These are phyloP conservation scores for Wickerhamomyces chaumierensis DNA, from an alignment of 805 yeast genomes.

Conservation along the genomic window DNA sequence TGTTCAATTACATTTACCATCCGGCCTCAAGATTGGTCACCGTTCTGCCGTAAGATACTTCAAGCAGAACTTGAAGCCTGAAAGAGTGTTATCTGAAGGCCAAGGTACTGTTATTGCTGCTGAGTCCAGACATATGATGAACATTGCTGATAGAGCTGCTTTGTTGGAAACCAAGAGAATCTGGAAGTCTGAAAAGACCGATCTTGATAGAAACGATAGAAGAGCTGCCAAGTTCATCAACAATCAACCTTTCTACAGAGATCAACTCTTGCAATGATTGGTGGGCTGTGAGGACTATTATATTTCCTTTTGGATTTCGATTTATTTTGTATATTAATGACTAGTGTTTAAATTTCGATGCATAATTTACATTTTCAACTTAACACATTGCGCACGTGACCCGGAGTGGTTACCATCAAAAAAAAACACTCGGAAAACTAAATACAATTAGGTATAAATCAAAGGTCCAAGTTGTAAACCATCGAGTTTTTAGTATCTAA, in stretches of 20 bases:
- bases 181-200: slow-evolving; percentile 55
- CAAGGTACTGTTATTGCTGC: slow-evolving; percentile 82
- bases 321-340: too few species aligned
- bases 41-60: slow-evolving; percentile 70
- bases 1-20: slow-evolving; percentile 65
- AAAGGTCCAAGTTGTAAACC: too few species aligned
- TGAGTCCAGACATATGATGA: slow-evolving; percentile 46
- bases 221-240: slow-evolving; percentile 72
- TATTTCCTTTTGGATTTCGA: too few species aligned
- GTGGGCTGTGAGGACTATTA: too few species aligned
- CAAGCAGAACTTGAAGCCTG: slow-evolving; percentile 62
- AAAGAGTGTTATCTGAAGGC: slow-evolving; percentile 52
- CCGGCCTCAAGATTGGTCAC: slow-evolving; percentile 81
- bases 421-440: too few species aligned
- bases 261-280: slow-evolving; percentile 46
- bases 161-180: slow-evolving; percentile 42
- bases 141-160: slow-evolving; percentile 32
- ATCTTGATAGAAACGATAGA: slow-evolving; percentile 36
- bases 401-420: too few species aligned
- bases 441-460: too few species aligned
- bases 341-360: too few species aligned
- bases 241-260: slow-evolving; percentile 83
- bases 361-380: too few species aligned
- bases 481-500: too few species aligned
- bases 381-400: too few species aligned